These are phyloP conservation scores for Talaromyces proteolyticus DNA, from an alignment of 495 filamentous ascomycete species.

Conservation along the genomic window DNA sequence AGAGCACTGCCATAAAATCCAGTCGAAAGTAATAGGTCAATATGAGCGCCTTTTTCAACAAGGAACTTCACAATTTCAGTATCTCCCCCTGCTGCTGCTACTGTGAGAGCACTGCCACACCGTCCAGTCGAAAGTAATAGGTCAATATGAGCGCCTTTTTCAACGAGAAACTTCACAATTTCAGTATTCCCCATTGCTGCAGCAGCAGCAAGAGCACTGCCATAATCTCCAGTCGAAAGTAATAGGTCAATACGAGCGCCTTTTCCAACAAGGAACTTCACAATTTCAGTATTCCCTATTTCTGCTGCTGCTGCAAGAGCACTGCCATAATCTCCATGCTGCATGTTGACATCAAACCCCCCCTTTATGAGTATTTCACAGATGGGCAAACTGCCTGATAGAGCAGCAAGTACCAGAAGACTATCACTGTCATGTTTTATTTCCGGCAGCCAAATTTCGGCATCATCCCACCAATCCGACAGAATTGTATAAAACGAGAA, in stretches of 20 bases:
- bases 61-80: conserved; percentile 12
- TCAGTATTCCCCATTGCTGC: conserved; percentile 11
- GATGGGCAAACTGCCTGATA: conserved; percentile 5
- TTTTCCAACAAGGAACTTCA: conserved; percentile 15
- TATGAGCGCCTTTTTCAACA: conserved; percentile 21
- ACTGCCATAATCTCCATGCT: conserved; percentile 13
- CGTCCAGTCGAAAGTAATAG: conserved; percentile 6
- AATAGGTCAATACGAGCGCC: conserved; percentile 22
- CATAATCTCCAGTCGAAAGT: conserved; percentile 12
- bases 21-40: conserved; percentile 14
- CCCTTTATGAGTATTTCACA: conserved; percentile 13
- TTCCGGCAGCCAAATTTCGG: conserved; percentile 4
- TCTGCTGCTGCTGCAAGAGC: conserved; percentile 14
- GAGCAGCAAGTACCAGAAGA: conserved; percentile 15
- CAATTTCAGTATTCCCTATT: conserved; percentile 6
- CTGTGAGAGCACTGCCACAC: conserved; percentile 16
- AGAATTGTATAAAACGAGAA: conserved; percentile 18
- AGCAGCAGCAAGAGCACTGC: conserved; percentile 21
- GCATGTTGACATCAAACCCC: conserved; percentile 16
- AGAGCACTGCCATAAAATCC: conserved; percentile 19
- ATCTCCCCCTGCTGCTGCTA: conserved; percentile 8
- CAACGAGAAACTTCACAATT: conserved; percentile 18
- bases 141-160: conserved; percentile 22
- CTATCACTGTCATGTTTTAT: conserved; percentile 7
- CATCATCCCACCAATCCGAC: conserved; percentile 20